Conservation (phyloP, 495 filamentous ascomycete genomes). For the Achaetomiella virescens region DNA sequence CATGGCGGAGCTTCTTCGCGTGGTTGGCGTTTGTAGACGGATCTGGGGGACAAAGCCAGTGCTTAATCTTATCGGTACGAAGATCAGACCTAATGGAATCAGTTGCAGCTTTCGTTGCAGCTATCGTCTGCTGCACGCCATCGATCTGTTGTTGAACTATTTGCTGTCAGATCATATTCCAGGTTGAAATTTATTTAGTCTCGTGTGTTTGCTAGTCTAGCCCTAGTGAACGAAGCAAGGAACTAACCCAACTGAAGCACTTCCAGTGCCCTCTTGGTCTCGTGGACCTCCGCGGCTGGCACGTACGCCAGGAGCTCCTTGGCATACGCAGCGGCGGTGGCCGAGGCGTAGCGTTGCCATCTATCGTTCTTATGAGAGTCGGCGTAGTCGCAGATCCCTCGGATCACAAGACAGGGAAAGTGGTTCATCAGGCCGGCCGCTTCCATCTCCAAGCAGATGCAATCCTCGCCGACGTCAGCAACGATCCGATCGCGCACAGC, state of each 20-base stretch:
- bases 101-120: slow-evolving; percentile 1
- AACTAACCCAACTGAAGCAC: slow-evolving; percentile 1
- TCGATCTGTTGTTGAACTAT: slow-evolving; percentile 3
- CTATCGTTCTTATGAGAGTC: slow-evolving; percentile 35
- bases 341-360: slow-evolving; percentile 33
- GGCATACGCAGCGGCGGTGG: slow-evolving; percentile 28
- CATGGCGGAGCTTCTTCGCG: not conserved
- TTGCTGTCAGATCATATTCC: too few species aligned
- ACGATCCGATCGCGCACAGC: slow-evolving; percentile 14
- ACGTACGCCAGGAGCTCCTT: slow-evolving; percentile 19
- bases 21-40: slow-evolving; percentile 4
- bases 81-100: slow-evolving; percentile 2
- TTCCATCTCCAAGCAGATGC: slow-evolving; percentile 31
- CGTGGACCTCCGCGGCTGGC: not conserved
- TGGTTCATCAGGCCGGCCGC: slow-evolving; percentile 11
- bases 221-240: not conserved
- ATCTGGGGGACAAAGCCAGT: slow-evolving; percentile 9
- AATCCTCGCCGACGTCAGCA: not conserved
- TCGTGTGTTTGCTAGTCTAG: not conserved
- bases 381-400: slow-evolving; percentile 40
- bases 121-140: slow-evolving; percentile 5
- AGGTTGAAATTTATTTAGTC: not conserved
- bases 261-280: not conserved
- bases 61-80: slow-evolving; percentile 4
- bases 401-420: slow-evolving; percentile 31